Percentiles rank a stretch among this genome's conserved stretches.
Conservation (phyloP, 2,329 filamentous ascomycete genomes). For the Colletotrichum tabaci region DNA sequence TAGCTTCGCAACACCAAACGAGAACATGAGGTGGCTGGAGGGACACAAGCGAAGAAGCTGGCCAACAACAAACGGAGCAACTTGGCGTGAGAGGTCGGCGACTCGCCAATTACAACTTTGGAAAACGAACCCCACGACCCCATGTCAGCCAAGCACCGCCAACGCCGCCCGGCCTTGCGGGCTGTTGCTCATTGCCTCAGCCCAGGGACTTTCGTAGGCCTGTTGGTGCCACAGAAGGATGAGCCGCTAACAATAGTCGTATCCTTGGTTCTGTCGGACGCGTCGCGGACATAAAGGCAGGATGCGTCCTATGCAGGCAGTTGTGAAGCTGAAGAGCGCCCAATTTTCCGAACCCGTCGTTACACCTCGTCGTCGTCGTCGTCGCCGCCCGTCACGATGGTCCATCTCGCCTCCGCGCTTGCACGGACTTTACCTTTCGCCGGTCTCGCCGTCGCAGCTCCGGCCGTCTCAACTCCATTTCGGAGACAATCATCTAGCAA, state of each 20-base stretch:
- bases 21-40: background rate
- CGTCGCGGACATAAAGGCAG: conserved; percentile 1
- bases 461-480: background rate
- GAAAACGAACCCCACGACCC: background rate
- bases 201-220: background rate
- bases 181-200: background rate
- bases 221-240: conserved; percentile 10
- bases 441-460: conserved; percentile 11
- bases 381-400: conserved; percentile 9
- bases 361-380: background rate
- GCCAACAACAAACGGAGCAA: background rate
- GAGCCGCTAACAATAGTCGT: background rate
- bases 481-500: background rate
- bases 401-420: conserved; percentile 1
- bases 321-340: too few relatives aligned
- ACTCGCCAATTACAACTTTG: background rate
- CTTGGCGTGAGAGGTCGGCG: background rate
- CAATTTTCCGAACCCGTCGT: background rate
- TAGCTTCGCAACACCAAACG: background rate
- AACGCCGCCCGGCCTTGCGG: conserved; percentile 3
- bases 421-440: conserved; percentile 2
- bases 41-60: background rate
- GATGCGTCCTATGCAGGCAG: background rate
- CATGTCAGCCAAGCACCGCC: background rate
- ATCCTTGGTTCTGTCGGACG: background rate